phyloP scores from a whole-genome alignment of 2,329 filamentous ascomycete species.

The Dryadomyces quercivorus region DNA sequence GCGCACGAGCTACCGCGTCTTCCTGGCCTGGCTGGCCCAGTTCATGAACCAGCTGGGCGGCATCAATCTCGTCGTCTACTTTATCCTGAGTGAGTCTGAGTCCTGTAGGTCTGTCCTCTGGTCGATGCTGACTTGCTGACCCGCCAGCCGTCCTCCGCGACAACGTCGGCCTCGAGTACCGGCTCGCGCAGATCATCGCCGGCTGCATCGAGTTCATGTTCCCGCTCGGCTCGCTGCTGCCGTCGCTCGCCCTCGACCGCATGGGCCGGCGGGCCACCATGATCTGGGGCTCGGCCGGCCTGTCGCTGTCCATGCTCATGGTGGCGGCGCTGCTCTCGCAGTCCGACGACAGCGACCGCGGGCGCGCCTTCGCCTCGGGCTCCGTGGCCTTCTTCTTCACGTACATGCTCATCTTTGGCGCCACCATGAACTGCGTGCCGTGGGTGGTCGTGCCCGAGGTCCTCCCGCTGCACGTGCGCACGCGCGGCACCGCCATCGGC shows the following conservation, averaged over 20 bases:
- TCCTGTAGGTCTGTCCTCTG: not conserved
- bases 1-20: not conserved
- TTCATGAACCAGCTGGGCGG: slow-evolving; percentile 22
- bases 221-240: slow-evolving; percentile 40
- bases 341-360: slow-evolving; percentile 5
- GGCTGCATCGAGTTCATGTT: slow-evolving; percentile 43
- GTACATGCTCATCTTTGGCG: slow-evolving; percentile 21
- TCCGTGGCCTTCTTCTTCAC: slow-evolving; percentile 25
- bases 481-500: slow-evolving; percentile 20
- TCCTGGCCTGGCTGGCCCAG: slow-evolving; percentile 1
- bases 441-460: slow-evolving; percentile 27
- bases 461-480: slow-evolving; percentile 20
- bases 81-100: not conserved
- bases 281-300: slow-evolving; percentile 26
- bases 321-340: slow-evolving; percentile 21
- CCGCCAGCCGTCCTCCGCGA: not conserved
- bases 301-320: slow-evolving; percentile 24
- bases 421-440: slow-evolving; percentile 21
- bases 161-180: not conserved
- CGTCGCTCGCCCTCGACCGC: slow-evolving; percentile 39
- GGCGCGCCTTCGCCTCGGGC: slow-evolving; percentile 14
- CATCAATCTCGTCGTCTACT: slow-evolving; percentile 38
- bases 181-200: slow-evolving; percentile 23
- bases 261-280: slow-evolving; percentile 27
- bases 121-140: not conserved